A percentile compares a stretch with the other conserved stretches of the same genome.
phyloP scores from a whole-genome alignment of 495 filamentous ascomycete genomes.

The Penicillium daleae region DNA sequence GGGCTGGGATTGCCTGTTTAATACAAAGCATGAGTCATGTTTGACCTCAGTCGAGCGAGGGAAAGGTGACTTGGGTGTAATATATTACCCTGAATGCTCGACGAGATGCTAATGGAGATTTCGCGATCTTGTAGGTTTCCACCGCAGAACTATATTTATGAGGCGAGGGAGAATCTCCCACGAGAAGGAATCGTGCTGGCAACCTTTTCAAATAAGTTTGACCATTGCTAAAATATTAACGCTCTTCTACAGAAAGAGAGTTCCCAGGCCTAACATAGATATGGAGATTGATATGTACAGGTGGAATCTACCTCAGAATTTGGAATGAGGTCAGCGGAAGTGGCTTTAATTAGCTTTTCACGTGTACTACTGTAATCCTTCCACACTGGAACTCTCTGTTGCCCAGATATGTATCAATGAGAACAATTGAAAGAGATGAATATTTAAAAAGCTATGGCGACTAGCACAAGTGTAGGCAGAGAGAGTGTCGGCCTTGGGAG shows the following conservation, averaged over 20 bases:
- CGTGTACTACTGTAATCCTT: neutral
- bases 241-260: neutral
- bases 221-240: neutral
- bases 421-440: neutral
- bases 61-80: neutral
- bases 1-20: neutral
- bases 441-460: neutral
- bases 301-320: too few species aligned
- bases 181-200: neutral
- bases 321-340: neutral
- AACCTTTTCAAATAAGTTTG: neutral
- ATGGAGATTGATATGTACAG: neutral
- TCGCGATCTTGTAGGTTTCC: neutral
- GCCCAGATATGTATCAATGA: neutral
- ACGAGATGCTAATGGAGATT: neutral
- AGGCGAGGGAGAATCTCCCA: neutral
- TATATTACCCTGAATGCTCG: neutral
- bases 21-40: neutral
- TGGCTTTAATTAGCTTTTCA: neutral
- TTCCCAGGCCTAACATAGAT: neutral
- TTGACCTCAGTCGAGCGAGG: neutral
- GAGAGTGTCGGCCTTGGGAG: neutral
- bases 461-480: neutral
- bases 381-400: neutral
- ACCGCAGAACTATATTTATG: neutral